Evolutionary conservation across 2,329 filamentous ascomycete genomes (phyloP), one percentile per base, ranked within the genome.

Genomic region (Boeremia exigua): DNA sequence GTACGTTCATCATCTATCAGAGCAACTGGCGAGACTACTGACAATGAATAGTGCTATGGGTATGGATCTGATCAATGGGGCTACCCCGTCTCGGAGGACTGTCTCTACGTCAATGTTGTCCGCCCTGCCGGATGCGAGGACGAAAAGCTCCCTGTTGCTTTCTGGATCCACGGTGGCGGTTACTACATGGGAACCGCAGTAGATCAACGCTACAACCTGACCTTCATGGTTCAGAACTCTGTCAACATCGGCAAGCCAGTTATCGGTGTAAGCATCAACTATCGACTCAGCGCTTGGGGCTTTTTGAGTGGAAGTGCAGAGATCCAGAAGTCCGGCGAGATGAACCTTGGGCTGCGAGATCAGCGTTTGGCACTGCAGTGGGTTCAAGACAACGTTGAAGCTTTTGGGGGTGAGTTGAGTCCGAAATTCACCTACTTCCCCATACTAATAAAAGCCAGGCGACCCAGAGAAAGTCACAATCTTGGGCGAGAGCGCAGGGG

Each of bases 241-340:
- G 70, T 74, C 0, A 76, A 78, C 6, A 76, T 77, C n/a, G 78
- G 75, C 0, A 73, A 77, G 33, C 82, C 82, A 0, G 74, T 84
- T 17, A 77, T 86, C 32, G 74, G 62, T 1, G 74, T 79, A 3
- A 74, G 53, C 51, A 70, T 78, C 43, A 77, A 77, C 60, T 86
- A 85, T 72, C 81, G 88, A 11, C 77, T 90, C 34, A 66, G 64
- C 52, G 62, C 67, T 15, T 81, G 91, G 65, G 90, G 90, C 0
- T 92, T 94, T 68, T 72, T 90, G 23, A 80, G 83, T 25, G 69
- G 70, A 36, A 69, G 66, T 17, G 58, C 73, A 39, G 70, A 74
- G 46, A 56, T 73, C 25, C 48, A 59, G 7, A 56, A 70, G n/a
- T 60, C 54, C 11, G 86, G 84, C 12, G 75, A 80, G 52, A 72